These are phyloP conservation scores for Starmerella asiatica DNA, from an alignment of 805 yeast species.

Conservation along the genomic window DNA sequence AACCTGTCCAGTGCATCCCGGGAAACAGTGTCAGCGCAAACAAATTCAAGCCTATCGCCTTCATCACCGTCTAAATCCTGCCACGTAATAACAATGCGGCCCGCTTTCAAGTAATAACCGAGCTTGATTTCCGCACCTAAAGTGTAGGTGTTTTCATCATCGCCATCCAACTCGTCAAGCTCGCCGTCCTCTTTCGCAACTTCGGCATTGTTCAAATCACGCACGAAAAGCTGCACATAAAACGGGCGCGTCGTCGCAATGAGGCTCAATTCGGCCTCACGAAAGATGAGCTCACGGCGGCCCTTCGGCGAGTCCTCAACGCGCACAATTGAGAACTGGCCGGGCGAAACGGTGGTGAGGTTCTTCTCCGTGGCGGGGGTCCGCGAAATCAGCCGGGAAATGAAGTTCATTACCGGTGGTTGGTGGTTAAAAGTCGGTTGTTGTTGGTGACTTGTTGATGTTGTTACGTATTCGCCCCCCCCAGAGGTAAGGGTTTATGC, in stretches of 20 bases:
- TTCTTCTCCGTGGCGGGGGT: constrained; percentile 26
- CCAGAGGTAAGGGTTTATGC: too few relatives aligned
- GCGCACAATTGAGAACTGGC: constrained; percentile 61
- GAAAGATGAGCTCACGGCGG: constrained; percentile 54
- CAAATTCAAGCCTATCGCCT: constrained; percentile 73
- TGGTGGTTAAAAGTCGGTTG: background rate
- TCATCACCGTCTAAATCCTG: constrained; percentile 69
- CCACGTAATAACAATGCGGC: constrained; percentile 59
- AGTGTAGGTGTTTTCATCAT: constrained; percentile 39
- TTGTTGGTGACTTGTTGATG: background rate
- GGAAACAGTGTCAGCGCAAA: constrained; percentile 46
- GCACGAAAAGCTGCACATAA: constrained; percentile 57
- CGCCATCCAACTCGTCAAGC: constrained; percentile 24
- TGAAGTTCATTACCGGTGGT: constrained; percentile 21
- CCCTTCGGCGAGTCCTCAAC: constrained; percentile 76
- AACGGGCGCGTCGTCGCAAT: constrained; percentile 53
- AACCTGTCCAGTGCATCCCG: constrained; percentile 43
- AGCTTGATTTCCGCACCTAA: constrained; percentile 50
- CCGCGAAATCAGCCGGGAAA: constrained; percentile 11
- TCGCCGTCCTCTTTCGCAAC: constrained; percentile 39
- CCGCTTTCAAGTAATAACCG: constrained; percentile 41
- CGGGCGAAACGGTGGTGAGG: constrained; percentile 64
- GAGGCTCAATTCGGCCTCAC: constrained; percentile 64
- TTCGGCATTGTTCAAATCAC: constrained; percentile 49
- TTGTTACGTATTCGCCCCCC: background rate